Conservation (phyloP, 371 early-diverging fungal species). For the Batkoa obscura region DNA sequence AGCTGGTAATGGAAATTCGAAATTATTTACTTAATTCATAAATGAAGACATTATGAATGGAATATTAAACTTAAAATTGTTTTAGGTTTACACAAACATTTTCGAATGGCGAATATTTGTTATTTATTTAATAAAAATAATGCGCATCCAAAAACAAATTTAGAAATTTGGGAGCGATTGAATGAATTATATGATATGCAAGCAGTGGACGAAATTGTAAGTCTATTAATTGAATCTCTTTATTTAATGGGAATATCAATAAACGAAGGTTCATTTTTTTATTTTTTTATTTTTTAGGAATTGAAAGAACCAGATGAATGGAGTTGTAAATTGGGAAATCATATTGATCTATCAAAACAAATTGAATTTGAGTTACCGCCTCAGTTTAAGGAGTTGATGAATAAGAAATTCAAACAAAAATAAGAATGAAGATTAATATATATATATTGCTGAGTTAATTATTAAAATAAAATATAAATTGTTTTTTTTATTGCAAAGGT, state of each 20-base stretch:
- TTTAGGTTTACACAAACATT: slow-evolving; percentile 2
- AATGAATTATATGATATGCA: background rate
- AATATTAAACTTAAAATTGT: background rate
- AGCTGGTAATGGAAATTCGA: background rate
- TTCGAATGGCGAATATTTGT: slow-evolving; percentile 2
- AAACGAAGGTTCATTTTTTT: background rate
- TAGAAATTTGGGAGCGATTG: background rate
- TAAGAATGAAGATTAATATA: too few relatives aligned
- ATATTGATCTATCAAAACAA: background rate
- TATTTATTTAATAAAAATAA: slow-evolving; percentile 2
- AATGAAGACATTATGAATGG: background rate
- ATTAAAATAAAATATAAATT: too few relatives aligned
- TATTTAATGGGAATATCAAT: too few relatives aligned
- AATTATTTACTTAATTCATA: background rate
- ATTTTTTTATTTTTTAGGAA: background rate
- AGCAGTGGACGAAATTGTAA: background rate
- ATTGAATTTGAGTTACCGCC: background rate
- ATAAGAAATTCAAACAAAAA: background rate
- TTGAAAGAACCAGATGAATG: slow-evolving; percentile 1
- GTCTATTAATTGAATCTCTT: too few relatives aligned
- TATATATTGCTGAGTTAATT: too few relatives aligned
- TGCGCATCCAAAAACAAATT: background rate
- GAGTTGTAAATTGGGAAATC: background rate
- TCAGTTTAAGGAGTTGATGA: background rate
- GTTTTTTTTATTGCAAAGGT: too few relatives aligned